Evolutionary conservation across 2,329 filamentous ascomycete species (phyloP).

Genomic region (Venturia effusa): DNA sequence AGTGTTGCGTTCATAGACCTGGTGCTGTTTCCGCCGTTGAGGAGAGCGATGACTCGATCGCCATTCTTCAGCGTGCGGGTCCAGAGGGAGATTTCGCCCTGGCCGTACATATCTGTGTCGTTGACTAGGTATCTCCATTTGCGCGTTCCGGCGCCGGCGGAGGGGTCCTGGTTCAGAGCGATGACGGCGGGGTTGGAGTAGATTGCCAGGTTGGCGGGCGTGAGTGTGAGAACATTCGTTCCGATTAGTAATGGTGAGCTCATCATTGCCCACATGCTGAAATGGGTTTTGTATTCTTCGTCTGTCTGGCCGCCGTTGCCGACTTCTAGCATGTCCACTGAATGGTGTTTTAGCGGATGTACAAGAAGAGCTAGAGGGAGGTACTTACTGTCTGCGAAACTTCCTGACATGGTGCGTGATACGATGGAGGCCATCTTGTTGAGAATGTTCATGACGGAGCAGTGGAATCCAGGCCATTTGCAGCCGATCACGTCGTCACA

Average conservation of each 20-base stretch:
- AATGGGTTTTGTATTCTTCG: slow-evolving; percentile 33
- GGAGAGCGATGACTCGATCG: slow-evolving; percentile 37
- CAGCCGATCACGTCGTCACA: slow-evolving; percentile 33
- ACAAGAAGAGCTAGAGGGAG: background rate
- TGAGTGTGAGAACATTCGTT: slow-evolving; percentile 31
- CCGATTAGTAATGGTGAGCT: slow-evolving; percentile 39
- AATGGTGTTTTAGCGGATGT: background rate
- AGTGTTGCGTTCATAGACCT: slow-evolving; percentile 40
- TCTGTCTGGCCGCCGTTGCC: slow-evolving; percentile 32
- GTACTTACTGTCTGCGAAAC: slow-evolving; percentile 32
- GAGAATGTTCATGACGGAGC: slow-evolving; percentile 39
- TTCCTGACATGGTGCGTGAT: slow-evolving; percentile 31
- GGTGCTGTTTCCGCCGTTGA: slow-evolving; percentile 37
- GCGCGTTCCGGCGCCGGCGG: slow-evolving; percentile 30
- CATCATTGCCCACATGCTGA: slow-evolving; percentile 39
- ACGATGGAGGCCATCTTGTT: slow-evolving; percentile 36
- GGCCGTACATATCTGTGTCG: slow-evolving; percentile 31
- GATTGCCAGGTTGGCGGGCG: slow-evolving; percentile 33
- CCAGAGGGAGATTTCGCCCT: slow-evolving; percentile 41
- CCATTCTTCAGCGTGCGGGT: slow-evolving; percentile 36
- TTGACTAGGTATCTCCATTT: slow-evolving; percentile 34
- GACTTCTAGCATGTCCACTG: slow-evolving; percentile 36
- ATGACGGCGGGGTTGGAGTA: slow-evolving; percentile 38
- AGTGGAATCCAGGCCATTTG: slow-evolving; percentile 35
- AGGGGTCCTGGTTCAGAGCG: slow-evolving; percentile 39